Percentiles rank a stretch among this genome's conserved stretches.
Conservation (phyloP, 1,284 basidiomycete genomes). For the Ceratobasidium papillatum region DNA sequence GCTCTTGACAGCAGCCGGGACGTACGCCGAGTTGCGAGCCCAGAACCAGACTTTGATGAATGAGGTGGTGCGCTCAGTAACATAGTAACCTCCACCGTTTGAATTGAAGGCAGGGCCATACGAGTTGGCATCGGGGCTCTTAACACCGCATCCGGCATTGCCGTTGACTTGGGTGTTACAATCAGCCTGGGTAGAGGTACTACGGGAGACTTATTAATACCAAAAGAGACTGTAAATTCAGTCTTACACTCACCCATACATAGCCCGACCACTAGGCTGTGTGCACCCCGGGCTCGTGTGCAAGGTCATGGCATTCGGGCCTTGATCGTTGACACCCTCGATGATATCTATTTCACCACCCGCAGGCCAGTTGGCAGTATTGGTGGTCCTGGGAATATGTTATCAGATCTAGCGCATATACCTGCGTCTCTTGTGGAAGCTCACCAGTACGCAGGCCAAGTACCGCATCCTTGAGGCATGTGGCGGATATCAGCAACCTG, state of each 20-base stretch:
- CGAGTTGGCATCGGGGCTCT: conserved; percentile 55
- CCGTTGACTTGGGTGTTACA: conserved; percentile 65
- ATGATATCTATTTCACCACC: conserved; percentile 68
- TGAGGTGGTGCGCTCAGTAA: conserved; percentile 60
- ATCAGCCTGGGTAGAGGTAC: conserved; percentile 55
- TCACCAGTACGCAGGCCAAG: conserved; percentile 58
- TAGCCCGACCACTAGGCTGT: conserved; percentile 61
- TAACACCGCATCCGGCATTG: conserved; percentile 74
- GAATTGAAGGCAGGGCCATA: conserved; percentile 70
- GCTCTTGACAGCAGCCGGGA: conserved; percentile 59
- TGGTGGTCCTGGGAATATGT: conserved; percentile 46
- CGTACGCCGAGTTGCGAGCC: conserved; percentile 55
- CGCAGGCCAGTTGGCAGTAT: conserved; percentile 50
- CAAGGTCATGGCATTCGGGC: conserved; percentile 66
- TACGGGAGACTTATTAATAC: conserved; percentile 45
- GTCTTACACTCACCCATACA: conserved; percentile 60
- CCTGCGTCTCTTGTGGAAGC: background rate
- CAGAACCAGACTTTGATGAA: conserved; percentile 70
- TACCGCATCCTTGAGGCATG: conserved; percentile 47
- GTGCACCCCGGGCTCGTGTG: conserved; percentile 69
- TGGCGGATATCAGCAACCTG: conserved; percentile 47
- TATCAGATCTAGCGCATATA: background rate
- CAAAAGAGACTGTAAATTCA: background rate
- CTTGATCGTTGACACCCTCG: conserved; percentile 68
- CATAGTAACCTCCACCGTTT: conserved; percentile 70